Evolutionary conservation across 257 asterid genomes (phyloP), one percentile per base, ranked within the genome.

Genomic region (Nicotiana obtusifolia): DNA sequence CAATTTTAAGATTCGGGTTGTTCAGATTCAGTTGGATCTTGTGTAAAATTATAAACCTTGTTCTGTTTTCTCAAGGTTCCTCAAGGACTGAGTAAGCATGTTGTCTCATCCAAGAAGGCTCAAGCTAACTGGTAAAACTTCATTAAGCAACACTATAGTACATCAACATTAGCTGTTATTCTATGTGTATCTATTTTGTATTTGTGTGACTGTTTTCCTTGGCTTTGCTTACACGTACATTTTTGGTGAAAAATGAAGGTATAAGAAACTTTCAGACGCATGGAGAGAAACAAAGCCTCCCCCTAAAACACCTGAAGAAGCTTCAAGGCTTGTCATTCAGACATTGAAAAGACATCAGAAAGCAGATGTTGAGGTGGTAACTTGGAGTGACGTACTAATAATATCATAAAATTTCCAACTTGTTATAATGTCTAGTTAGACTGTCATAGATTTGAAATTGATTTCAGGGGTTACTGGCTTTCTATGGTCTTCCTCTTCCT

Each of bases 271-370:
- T 30, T 91, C 99, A 0, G 95, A 77, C 31, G 98, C 99, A 13
- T 95, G 99, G 97, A 88, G 97, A 89, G 97, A 91, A 85, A 82
- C 91, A 26, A 95, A 86, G 81, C 99, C 98, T 11, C 98, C 99
- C 14, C 98, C 98, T 4, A 87, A 41, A 88, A 87, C 98, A 16
- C 88, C 97, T 0, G 98, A 95, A 86, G 97, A 95, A 84, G 93
- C 93, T 81, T 90, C 97, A 1, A 88, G 97, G 93, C 97, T 95
- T 80, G 87, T 95, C 5, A 87, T 91, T 68, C 90, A 66, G 85
- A 95, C 97, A 41, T 84, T 95, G 81, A 94, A 91, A 85, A 85
- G 91, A 28, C 98, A 95, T 85, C 95, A 90, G 86, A 95, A 94
- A 88, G 97, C 95, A 54, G 98, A 94, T 88, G 99, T 95, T 66